Evolutionary conservation across 495 filamentous ascomycete species (phyloP).

Genomic region (Clavariopsis aquatica): DNA sequence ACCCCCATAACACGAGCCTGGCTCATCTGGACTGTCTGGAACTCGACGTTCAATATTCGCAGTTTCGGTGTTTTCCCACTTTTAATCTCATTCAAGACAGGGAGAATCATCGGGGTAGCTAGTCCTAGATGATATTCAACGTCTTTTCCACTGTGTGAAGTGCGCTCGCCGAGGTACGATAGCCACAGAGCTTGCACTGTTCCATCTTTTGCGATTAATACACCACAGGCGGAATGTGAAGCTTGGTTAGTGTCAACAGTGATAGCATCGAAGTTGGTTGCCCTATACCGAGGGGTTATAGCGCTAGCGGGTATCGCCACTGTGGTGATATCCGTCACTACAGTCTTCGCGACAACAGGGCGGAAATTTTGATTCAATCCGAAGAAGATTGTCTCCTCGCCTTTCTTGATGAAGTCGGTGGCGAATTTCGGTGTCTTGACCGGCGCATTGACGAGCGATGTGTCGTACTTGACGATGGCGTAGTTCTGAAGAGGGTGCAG

Average conservation of each 20-base stretch:
- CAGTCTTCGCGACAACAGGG: conserved; percentile 90
- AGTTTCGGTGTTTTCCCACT: conserved; percentile 74
- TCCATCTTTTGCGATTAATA: conserved; percentile 84
- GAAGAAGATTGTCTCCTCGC: conserved; percentile 88
- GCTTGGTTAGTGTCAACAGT: conserved; percentile 92
- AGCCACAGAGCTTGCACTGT: conserved; percentile 94
- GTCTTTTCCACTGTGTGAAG: conserved; percentile 74
- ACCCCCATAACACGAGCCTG: conserved; percentile 99
- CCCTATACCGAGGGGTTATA: conserved; percentile 87
- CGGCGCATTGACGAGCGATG: conserved; percentile 85
- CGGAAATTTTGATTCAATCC: conserved; percentile 95
- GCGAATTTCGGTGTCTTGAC: conserved; percentile 86
- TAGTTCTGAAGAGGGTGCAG: conserved; percentile 99
- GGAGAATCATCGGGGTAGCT: conserved; percentile 82
- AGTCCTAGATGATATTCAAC: conserved; percentile 97
- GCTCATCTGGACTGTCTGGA: conserved; percentile 92
- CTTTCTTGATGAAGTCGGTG: conserved; percentile 79
- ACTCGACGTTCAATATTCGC: conserved; percentile 89
- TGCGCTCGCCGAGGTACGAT: conserved; percentile 91
- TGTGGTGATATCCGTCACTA: conserved; percentile 95
- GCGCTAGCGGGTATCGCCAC: conserved; percentile 94
- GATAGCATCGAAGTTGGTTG: conserved; percentile 95
- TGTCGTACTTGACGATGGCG: conserved; percentile 91
- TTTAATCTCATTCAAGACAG: conserved; percentile 81
- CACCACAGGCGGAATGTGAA: conserved; percentile 91